These are phyloP conservation scores for Aspergillus costaricaensis DNA, from an alignment of 2,329 filamentous ascomycete species.

Conservation along the genomic window DNA sequence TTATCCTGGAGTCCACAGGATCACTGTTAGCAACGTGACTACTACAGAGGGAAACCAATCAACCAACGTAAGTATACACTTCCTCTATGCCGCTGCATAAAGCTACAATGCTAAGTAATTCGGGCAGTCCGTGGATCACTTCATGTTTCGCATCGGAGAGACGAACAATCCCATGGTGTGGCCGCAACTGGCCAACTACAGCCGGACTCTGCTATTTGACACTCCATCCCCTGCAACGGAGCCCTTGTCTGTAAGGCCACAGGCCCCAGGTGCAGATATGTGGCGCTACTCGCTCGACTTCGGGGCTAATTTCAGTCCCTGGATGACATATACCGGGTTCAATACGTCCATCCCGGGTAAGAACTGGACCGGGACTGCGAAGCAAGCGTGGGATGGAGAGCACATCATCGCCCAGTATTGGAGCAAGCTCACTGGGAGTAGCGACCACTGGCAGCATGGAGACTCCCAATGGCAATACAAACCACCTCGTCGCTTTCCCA, in stretches of 20 bases:
- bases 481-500: slow-evolving; percentile 57
- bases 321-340: slow-evolving; percentile 56
- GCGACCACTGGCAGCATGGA: slow-evolving; percentile 60
- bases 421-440: slow-evolving; percentile 59
- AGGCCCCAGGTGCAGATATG: slow-evolving; percentile 61
- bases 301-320: slow-evolving; percentile 59
- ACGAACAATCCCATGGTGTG: slow-evolving; percentile 61
- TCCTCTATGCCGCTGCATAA: not conserved
- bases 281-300: slow-evolving; percentile 64
- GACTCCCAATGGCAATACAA: slow-evolving; percentile 48
- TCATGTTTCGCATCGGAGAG: slow-evolving; percentile 61
- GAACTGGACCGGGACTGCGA: slow-evolving; percentile 57
- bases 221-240: slow-evolving; percentile 34
- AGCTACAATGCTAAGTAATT: not conserved
- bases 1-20: slow-evolving; percentile 59
- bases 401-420: slow-evolving; percentile 66
- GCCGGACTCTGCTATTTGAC: slow-evolving; percentile 52
- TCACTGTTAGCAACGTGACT: slow-evolving; percentile 58
- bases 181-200: slow-evolving; percentile 58
- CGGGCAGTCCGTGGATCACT: slow-evolving; percentile 48
- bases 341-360: slow-evolving; percentile 51
- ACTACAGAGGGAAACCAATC: slow-evolving; percentile 43
- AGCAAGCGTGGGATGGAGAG: slow-evolving; percentile 61
- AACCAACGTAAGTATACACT: slow-evolving; percentile 44
- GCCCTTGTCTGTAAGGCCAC: slow-evolving; percentile 54